A percentile compares a stretch with the other conserved stretches of the same genome.
These are phyloP conservation scores for Penicillium maclennaniae DNA, from an alignment of 495 filamentous ascomycete genomes.

Conservation along the genomic window DNA sequence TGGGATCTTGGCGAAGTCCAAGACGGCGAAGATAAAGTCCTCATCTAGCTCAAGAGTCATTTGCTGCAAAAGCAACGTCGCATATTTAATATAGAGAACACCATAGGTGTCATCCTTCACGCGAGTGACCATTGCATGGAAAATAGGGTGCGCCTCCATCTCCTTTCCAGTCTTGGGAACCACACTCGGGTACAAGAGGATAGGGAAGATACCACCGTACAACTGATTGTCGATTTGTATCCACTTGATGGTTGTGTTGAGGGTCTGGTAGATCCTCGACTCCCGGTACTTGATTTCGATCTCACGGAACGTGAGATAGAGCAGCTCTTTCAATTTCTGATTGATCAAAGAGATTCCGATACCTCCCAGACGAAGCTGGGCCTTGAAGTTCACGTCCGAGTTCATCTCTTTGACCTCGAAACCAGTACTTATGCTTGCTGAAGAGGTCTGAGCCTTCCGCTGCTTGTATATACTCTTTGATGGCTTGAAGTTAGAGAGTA, in stretches of 20 bases:
- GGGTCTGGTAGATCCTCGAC: conserved; percentile 85
- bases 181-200: conserved; percentile 96
- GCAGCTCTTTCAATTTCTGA: conserved; percentile 81
- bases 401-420: conserved; percentile 94
- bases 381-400: conserved; percentile 81
- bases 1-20: conserved; percentile 93
- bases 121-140: conserved; percentile 84
- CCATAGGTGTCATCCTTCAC: conserved; percentile 99
- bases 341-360: conserved; percentile 94
- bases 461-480: conserved; percentile 95
- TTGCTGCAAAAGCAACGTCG: conserved; percentile 87
- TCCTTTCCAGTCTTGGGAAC: conserved; percentile 97
- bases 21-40: conserved; percentile 92
- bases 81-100: conserved; percentile 97
- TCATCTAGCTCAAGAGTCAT: conserved; percentile 98
- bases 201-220: conserved; percentile 96
- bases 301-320: conserved; percentile 91
- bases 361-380: conserved; percentile 80
- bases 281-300: conserved; percentile 88
- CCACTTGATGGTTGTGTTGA: conserved; percentile 91
- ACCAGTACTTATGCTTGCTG: conserved; percentile 57
- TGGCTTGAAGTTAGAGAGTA: conserved; percentile 88
- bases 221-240: conserved; percentile 99
- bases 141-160: conserved; percentile 91
- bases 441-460: conserved; percentile 54